Conservation (phyloP, 2,329 filamentous ascomycete genomes). For the Aspergillus fumigatus region DNA sequence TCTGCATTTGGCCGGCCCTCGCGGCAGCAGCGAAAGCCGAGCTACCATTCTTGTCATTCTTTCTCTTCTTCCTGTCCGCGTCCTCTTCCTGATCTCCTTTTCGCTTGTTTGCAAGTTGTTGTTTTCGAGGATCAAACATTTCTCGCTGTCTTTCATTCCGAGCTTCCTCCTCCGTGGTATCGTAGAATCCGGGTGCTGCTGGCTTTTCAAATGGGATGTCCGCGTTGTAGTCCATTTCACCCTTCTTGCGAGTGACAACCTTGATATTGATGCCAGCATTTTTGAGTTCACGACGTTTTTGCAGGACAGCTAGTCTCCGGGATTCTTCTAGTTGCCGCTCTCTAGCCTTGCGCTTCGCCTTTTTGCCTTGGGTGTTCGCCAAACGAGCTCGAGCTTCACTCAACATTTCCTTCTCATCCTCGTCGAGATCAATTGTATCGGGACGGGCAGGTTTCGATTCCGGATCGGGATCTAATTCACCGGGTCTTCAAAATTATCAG, state of each 20-base stretch:
- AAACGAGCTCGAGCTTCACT: slow-evolving; percentile 94
- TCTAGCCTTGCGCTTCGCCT: slow-evolving; percentile 94
- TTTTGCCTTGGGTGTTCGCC: slow-evolving; percentile 97
- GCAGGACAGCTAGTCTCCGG: slow-evolving; percentile 77
- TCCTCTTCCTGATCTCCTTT: slow-evolving; percentile 88
- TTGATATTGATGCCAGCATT: slow-evolving; percentile 98
- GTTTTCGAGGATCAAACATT: slow-evolving; percentile 86
- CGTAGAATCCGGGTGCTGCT: slow-evolving; percentile 83
- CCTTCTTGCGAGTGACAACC: slow-evolving; percentile 82
- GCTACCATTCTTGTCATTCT: slow-evolving; percentile 78
- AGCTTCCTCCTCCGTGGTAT: slow-evolving; percentile 76
- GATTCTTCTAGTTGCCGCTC: slow-evolving; percentile 96
- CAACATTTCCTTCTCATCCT: slow-evolving; percentile 99
- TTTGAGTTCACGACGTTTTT: slow-evolving; percentile 95
- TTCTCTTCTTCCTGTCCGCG: slow-evolving; percentile 73
- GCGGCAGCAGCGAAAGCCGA: slow-evolving; percentile 80
- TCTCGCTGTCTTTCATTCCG: slow-evolving; percentile 80
- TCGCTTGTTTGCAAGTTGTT: slow-evolving; percentile 84
- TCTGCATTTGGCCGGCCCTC: slow-evolving; percentile 91
- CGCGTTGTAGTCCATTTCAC: slow-evolving; percentile 99
- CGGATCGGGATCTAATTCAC: slow-evolving; percentile 94
- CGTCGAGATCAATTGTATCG: slow-evolving; percentile 95
- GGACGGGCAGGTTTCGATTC: slow-evolving; percentile 93
- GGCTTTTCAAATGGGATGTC: slow-evolving; percentile 97
- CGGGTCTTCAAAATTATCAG: slow-evolving; percentile 51